Conservation (phyloP, 768 basidiomycete genomes). For the Macrolepiota fuliginosa region DNA sequence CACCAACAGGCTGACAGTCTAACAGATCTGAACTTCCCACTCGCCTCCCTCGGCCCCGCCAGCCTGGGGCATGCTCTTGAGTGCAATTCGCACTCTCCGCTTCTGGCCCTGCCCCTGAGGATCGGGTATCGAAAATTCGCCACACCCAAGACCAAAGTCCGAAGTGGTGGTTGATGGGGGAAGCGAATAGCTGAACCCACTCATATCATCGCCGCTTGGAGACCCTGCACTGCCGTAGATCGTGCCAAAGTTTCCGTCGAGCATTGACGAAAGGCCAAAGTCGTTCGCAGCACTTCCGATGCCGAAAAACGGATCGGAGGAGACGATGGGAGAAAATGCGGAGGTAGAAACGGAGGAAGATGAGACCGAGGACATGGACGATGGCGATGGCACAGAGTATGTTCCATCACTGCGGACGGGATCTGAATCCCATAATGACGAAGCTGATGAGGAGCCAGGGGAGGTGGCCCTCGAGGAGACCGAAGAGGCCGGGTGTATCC, state of each 20-base stretch:
- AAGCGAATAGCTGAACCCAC: slow-evolving; percentile 6
- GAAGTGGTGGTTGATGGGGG: slow-evolving; percentile 10
- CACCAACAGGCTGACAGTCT: slow-evolving; percentile 15
- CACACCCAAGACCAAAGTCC: slow-evolving; percentile 35
- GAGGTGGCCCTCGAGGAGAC: slow-evolving; percentile 39
- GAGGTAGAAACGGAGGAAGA: slow-evolving; percentile 27
- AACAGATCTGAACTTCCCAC: slow-evolving; percentile 78
- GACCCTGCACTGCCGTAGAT: slow-evolving; percentile 25
- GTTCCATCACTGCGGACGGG: slow-evolving; percentile 11
- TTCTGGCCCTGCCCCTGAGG: slow-evolving; percentile 27
- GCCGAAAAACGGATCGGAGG: slow-evolving; percentile 58
- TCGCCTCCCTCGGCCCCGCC: slow-evolving; percentile 65
- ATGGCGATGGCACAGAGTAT: slow-evolving; percentile 17
- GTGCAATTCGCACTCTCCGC: slow-evolving; percentile 62
- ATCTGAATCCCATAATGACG: slow-evolving; percentile 19
- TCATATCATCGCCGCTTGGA: slow-evolving; percentile 5
- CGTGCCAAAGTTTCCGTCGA: slow-evolving; percentile 33
- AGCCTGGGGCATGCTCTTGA: slow-evolving; percentile 59
- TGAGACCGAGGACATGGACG: slow-evolving; percentile 37
- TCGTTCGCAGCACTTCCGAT: slow-evolving; percentile 37
- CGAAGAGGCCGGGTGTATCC: slow-evolving; percentile 62
- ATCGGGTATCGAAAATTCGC: slow-evolving; percentile 28
- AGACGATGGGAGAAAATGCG: slow-evolving; percentile 4
- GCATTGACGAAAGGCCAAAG: slow-evolving; percentile 34
- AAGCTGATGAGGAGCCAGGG: slow-evolving; percentile 21